Conservation (phyloP, 139 green algal genomes). For the Deuterostichococcus epilithicus region DNA sequence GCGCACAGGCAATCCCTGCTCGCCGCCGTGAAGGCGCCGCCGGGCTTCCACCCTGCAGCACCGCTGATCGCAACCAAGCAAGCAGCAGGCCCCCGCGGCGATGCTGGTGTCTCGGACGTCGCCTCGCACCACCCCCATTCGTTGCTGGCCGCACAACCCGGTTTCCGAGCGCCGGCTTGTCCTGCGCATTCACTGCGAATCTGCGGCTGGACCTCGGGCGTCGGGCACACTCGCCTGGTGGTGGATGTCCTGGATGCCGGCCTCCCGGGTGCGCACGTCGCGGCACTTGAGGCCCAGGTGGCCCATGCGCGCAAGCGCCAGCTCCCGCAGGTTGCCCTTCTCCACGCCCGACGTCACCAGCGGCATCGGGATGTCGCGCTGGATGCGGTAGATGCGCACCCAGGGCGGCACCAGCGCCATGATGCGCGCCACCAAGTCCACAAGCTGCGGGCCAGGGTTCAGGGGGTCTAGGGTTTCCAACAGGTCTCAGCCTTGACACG, state of each 20-base stretch:
- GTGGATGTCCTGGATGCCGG: slow-evolving; percentile 97
- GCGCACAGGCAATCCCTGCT: too few species aligned
- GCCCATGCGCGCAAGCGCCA: slow-evolving; percentile 86
- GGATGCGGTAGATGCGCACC: slow-evolving; percentile 90
- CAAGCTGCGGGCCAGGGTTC: slow-evolving; percentile 58
- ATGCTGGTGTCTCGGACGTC: too few species aligned
- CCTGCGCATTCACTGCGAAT: slow-evolving; percentile 76
- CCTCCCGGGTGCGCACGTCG: slow-evolving; percentile 93
- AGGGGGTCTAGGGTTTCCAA: too few species aligned
- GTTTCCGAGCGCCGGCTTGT: too few species aligned
- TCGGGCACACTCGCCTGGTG: slow-evolving; percentile 49
- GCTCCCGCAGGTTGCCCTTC: slow-evolving; percentile 95
- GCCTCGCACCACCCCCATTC: too few species aligned
- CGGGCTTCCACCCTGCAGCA: too few species aligned
- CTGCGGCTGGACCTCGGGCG: slow-evolving; percentile 43
- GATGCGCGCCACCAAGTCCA: slow-evolving; percentile 90
- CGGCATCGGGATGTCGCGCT: slow-evolving; percentile 98
- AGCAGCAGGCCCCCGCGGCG: too few species aligned
- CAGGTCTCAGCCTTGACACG: too few species aligned
- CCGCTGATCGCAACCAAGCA: neutral
- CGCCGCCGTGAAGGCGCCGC: too few species aligned
- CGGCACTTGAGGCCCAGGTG: slow-evolving; percentile 83
- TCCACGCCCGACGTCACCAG: slow-evolving; percentile 91
- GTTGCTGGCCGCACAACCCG: too few species aligned
- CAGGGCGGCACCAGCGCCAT: slow-evolving; percentile 91